These are phyloP conservation scores for Rhodosporidiobolus odoratus DNA, from an alignment of 768 basidiomycete species.

Conservation along the genomic window DNA sequence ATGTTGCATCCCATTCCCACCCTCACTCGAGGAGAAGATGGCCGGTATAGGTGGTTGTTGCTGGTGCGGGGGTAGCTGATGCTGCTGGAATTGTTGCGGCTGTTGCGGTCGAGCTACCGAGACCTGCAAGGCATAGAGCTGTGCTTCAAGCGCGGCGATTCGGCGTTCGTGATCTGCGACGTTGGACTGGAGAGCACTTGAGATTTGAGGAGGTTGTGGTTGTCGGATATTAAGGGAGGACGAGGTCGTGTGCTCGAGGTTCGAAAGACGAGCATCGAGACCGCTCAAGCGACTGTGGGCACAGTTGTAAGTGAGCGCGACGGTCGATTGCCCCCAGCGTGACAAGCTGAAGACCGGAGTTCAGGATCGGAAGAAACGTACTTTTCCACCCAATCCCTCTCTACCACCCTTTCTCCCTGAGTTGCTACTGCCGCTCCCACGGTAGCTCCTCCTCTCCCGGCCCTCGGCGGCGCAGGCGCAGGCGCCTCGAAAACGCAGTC, in stretches of 20 bases:
- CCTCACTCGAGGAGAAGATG: background rate
- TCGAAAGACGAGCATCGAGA: constrained; percentile 20
- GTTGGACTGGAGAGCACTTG: background rate
- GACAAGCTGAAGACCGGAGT: no score
- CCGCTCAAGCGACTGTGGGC: constrained; percentile 6
- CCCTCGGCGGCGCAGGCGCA: constrained; percentile 7
- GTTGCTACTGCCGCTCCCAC: no score
- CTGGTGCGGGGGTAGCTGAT: background rate
- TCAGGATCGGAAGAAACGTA: no score
- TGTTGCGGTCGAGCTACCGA: background rate
- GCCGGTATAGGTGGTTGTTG: background rate
- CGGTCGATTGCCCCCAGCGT: no score
- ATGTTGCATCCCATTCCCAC: background rate
- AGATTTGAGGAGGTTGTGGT: background rate
- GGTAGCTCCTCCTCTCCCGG: background rate
- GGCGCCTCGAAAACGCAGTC: constrained; percentile 36
- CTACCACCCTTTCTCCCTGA: no score
- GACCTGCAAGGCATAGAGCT: constrained; percentile 30
- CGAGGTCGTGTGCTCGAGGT: constrained; percentile 11
- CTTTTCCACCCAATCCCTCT: constrained; percentile 27
- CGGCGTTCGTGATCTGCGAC: constrained; percentile 36
- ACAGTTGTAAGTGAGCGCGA: no score
- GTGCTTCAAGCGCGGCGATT: constrained; percentile 30
- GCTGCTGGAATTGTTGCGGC: no score
- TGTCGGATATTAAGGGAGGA: background rate